Evolutionary conservation across 2,329 filamentous ascomycete species (phyloP), one percentile per base, ranked within the genome.

Genomic region (Ramularia collo-cygni): DNA sequence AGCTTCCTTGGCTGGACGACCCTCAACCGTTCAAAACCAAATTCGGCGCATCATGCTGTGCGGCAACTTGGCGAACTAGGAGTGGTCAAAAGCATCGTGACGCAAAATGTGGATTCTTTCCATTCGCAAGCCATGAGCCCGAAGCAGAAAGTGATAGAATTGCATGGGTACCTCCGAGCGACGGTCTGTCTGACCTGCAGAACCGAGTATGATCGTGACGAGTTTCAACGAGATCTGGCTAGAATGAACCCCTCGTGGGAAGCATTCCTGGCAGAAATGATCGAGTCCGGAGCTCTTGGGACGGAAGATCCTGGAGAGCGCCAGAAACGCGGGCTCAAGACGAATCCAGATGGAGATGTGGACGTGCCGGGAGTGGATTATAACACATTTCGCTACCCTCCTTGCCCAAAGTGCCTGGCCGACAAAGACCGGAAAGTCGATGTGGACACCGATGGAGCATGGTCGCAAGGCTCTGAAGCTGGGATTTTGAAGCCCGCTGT

Each of bases 101-200:
- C 92, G 28, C 92, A 98, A 61, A 96, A 96, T 59, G 92, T 98
- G 37, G 92, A 98, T 65, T 95, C 88, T 2, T 94, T 98, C 60
- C 92, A 98, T 63, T 83, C 87, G 1, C 89, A 95, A 62, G 85
- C 88, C 0, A 6, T 10, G 10, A 24, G 21, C 10, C 6, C 21
- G 10, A 59, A 70, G 8, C 65, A 89, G 30, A 74, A 77, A 4
- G 92, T 85, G 8, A 69, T 93, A 32, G 90, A 96, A 64, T 73
- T 98, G 35, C 92, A 98, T 62, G 92, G 92, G 51, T 94, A 92
- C 63, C 72, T 98, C 35, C 77, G 89, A 49, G 78, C 82, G 19
- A 75, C 88, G 19, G 75, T 88, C 37, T 98, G 92, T 66, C 76
- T 83, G 9, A 85, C 78, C 52, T 98, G 92, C 64, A 73, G 71